Percentiles rank a stretch among this genome's conserved stretches.
Evolutionary conservation across 2,329 filamentous ascomycete genomes (phyloP).

Genomic region (Podosphaera xanthii): DNA sequence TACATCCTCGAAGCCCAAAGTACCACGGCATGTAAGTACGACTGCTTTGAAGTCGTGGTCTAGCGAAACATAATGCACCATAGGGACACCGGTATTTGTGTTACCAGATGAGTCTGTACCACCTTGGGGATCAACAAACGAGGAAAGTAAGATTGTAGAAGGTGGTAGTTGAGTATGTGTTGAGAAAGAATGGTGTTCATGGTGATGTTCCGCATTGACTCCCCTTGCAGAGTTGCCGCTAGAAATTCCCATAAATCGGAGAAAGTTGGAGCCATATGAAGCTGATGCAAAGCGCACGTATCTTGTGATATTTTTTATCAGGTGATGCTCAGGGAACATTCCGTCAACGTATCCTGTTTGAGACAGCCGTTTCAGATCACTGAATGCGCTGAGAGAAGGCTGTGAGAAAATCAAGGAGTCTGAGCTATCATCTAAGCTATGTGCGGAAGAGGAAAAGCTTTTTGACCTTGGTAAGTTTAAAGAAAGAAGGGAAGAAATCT

Average conservation of each 20-base stretch:
- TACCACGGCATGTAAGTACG: slow-evolving; percentile 30
- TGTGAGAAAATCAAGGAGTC: slow-evolving; percentile 11
- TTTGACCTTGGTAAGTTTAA: slow-evolving; percentile 9
- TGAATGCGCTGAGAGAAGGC: slow-evolving; percentile 16
- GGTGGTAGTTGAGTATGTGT: slow-evolving; percentile 36
- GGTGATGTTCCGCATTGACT: slow-evolving; percentile 20
- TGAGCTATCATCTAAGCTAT: slow-evolving; percentile 28
- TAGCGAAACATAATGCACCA: slow-evolving; percentile 32
- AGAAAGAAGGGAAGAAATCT: slow-evolving; percentile 10
- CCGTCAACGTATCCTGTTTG: slow-evolving; percentile 30
- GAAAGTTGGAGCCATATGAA: slow-evolving; percentile 39
- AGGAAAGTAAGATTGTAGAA: slow-evolving; percentile 32
- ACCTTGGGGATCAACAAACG: slow-evolving; percentile 30
- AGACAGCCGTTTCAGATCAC: slow-evolving; percentile 12
- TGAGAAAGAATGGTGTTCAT: slow-evolving; percentile 39
- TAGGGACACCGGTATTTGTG: slow-evolving; percentile 27
- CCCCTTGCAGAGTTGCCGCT: slow-evolving; percentile 24
- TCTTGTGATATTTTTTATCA: slow-evolving; percentile 37
- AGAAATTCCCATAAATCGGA: slow-evolving; percentile 39
- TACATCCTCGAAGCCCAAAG: slow-evolving; percentile 32
- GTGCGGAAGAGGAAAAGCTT: slow-evolving; percentile 26
- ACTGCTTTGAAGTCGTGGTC: slow-evolving; percentile 33
- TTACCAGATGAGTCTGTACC: slow-evolving; percentile 26
- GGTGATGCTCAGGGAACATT: slow-evolving; percentile 34
- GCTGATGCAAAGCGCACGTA: slow-evolving; percentile 46